A percentile compares a stretch with the other conserved stretches of the same genome.
Evolutionary conservation across 2,329 filamentous ascomycete species (phyloP).

Genomic region (Zarea fungicola): DNA sequence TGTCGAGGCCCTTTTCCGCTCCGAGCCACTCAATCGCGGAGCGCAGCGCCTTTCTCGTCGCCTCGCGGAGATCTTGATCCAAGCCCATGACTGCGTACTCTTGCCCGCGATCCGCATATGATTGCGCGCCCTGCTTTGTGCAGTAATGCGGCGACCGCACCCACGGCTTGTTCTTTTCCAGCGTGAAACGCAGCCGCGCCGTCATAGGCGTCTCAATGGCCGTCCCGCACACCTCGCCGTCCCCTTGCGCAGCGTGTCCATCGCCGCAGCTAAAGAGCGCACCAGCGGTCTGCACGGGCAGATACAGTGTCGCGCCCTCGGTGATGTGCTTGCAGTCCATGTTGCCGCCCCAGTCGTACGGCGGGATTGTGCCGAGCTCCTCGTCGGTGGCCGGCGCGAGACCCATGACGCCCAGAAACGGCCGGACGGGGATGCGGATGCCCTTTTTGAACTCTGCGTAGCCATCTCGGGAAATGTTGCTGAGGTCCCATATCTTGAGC

Average conservation of each 20-base stretch:
- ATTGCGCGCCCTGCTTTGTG: conserved; percentile 23
- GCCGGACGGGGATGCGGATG: conserved; percentile 43
- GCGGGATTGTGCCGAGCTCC: conserved; percentile 45
- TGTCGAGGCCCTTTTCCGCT: conserved; percentile 38
- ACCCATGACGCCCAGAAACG: conserved; percentile 49
- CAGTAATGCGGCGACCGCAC: conserved; percentile 43
- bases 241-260: conserved; percentile 49
- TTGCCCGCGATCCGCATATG: conserved; percentile 21
- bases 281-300: conserved; percentile 44
- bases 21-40: conserved; percentile 45
- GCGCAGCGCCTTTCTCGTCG: conserved; percentile 42
- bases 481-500: conserved; percentile 46
- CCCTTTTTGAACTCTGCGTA: conserved; percentile 40
- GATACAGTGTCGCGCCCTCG: conserved; percentile 40
- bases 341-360: conserved; percentile 48
- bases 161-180: conserved; percentile 41
- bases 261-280: conserved; percentile 51
- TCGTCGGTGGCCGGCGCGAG: conserved; percentile 40
- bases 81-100: conserved; percentile 44
- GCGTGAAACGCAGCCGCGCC: conserved; percentile 42
- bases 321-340: conserved; percentile 48
- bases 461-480: conserved; percentile 14
- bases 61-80: conserved; percentile 41
- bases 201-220: conserved; percentile 50
- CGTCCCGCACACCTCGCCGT: conserved; percentile 51